A percentile compares a stretch with the other conserved stretches of the same genome.
phyloP scores from a whole-genome alignment of 371 early-diverging fungal genomes.

The Zychaea mexicana region DNA sequence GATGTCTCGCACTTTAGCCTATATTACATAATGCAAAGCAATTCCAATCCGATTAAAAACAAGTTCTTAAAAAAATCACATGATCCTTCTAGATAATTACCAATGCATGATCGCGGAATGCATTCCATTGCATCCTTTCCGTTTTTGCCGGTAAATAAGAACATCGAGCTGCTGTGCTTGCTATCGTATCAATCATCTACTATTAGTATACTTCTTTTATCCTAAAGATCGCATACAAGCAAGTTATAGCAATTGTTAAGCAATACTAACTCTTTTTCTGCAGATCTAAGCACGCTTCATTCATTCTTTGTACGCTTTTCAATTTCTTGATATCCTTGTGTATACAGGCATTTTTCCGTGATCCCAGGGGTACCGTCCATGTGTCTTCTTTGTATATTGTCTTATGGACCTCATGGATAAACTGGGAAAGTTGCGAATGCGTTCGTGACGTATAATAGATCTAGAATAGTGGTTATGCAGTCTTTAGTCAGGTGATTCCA shows the following conservation, averaged over 20 bases:
- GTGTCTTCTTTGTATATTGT: slow-evolving; percentile 69
- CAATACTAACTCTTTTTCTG: slow-evolving; percentile 56
- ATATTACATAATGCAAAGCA: background rate
- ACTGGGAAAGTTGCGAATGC: slow-evolving; percentile 94
- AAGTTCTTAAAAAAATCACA: background rate
- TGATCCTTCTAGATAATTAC: slow-evolving; percentile 14
- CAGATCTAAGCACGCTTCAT: slow-evolving; percentile 80
- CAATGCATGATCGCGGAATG: slow-evolving; percentile 62
- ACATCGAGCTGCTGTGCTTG: slow-evolving; percentile 36
- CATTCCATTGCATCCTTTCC: slow-evolving; percentile 46
- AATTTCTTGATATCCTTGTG: slow-evolving; percentile 65
- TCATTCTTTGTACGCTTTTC: slow-evolving; percentile 56
- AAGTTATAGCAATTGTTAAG: background rate
- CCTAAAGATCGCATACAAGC: too few species aligned
- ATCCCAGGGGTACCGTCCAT: slow-evolving; percentile 77
- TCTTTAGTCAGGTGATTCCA: too few species aligned
- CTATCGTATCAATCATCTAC: background rate
- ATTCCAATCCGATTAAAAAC: too few species aligned
- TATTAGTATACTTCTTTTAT: too few species aligned
- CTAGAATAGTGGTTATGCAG: slow-evolving; percentile 23
- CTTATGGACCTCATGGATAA: slow-evolving; percentile 84
- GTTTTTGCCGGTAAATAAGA: slow-evolving; percentile 49
- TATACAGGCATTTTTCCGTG: slow-evolving; percentile 85
- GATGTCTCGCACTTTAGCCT: slow-evolving; percentile 74
- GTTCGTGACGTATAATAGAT: slow-evolving; percentile 87